Conservation (phyloP, 805 yeast species). For the Candida oleophila region DNA sequence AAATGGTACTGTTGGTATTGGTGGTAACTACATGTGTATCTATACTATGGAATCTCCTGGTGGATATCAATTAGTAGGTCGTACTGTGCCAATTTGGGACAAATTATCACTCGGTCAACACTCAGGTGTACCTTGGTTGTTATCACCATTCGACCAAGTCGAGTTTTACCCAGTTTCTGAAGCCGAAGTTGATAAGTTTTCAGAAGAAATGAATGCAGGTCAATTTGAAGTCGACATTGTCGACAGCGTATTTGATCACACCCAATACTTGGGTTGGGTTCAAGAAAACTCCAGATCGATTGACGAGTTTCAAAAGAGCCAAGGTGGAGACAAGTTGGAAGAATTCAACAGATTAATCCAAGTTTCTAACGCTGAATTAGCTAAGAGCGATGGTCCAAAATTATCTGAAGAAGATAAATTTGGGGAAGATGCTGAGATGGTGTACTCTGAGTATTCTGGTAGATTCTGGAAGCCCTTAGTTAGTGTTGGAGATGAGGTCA, state of each 20-base stretch:
- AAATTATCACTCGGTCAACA: constrained; percentile 77
- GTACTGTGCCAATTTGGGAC: constrained; percentile 98
- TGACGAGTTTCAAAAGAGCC: constrained; percentile 60
- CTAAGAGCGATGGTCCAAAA: constrained; percentile 47
- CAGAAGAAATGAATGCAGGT: constrained; percentile 79
- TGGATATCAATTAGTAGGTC: constrained; percentile 94
- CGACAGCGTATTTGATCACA: constrained; percentile 80
- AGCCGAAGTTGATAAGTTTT: constrained; percentile 68
- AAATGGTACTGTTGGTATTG: constrained; percentile 96
- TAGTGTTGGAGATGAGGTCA: constrained; percentile 71
- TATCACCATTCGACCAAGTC: constrained; percentile 90
- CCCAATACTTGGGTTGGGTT: constrained; percentile 75
- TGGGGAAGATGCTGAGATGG: constrained; percentile 77
- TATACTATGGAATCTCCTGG: constrained; percentile 99
- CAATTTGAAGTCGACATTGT: constrained; percentile 70
- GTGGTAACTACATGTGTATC: constrained; percentile 98
- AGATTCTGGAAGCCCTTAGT: constrained; percentile 94
- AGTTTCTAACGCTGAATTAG: constrained; percentile 73
- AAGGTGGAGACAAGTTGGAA: constrained; percentile 77
- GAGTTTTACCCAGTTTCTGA: constrained; percentile 92
- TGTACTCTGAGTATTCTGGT: constrained; percentile 95
- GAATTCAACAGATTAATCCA: constrained; percentile 85
- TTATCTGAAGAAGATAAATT: constrained; percentile 51
- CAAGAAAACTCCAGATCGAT: constrained; percentile 72
- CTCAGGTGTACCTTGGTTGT: constrained; percentile 76